These are phyloP conservation scores for Phytophthora ohioensis DNA, from an alignment of 352 stramenopile species.

Conservation along the genomic window DNA sequence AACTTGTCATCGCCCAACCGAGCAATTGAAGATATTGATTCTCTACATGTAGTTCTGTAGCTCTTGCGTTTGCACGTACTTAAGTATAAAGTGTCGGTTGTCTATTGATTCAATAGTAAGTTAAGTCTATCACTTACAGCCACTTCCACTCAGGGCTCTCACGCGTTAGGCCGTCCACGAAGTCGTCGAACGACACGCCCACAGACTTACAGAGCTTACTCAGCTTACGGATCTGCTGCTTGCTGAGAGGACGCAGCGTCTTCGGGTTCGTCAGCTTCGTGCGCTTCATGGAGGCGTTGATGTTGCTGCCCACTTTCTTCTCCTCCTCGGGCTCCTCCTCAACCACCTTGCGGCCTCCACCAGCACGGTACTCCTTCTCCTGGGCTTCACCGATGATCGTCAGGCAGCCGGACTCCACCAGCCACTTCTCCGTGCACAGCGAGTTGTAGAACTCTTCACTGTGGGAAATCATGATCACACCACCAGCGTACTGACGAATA, in stretches of 20 bases:
- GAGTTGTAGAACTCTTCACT: slow-evolving; percentile 87
- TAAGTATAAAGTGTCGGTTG: slow-evolving; percentile 23
- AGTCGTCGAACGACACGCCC: slow-evolving; percentile 71
- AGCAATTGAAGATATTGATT: too few species aligned
- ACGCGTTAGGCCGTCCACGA: slow-evolving; percentile 61
- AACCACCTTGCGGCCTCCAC: slow-evolving; percentile 69
- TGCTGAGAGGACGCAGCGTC: slow-evolving; percentile 71
- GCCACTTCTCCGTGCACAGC: slow-evolving; percentile 80
- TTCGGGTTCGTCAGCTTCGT: slow-evolving; percentile 80
- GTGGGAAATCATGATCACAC: slow-evolving; percentile 86
- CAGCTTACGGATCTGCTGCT: slow-evolving; percentile 78
- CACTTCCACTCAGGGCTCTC: slow-evolving; percentile 80
- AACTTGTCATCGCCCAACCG: too few species aligned
- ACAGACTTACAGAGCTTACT: slow-evolving; percentile 67
- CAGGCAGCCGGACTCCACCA: slow-evolving; percentile 70
- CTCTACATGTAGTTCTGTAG: too few species aligned
- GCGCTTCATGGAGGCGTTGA: slow-evolving; percentile 64
- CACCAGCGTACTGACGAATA: slow-evolving; percentile 76
- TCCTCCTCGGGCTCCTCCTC: slow-evolving; percentile 65
- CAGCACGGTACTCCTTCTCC: slow-evolving; percentile 76
- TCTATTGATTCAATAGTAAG: slow-evolving; percentile 45
- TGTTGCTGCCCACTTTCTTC: slow-evolving; percentile 53
- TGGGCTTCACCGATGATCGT: slow-evolving; percentile 77
- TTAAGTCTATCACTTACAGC: slow-evolving; percentile 59
- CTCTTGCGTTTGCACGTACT: slow-evolving; percentile 2